Base-by-base conservation (phyloP, 75 land plant species). In the Pinus tabuliformis region DNA sequence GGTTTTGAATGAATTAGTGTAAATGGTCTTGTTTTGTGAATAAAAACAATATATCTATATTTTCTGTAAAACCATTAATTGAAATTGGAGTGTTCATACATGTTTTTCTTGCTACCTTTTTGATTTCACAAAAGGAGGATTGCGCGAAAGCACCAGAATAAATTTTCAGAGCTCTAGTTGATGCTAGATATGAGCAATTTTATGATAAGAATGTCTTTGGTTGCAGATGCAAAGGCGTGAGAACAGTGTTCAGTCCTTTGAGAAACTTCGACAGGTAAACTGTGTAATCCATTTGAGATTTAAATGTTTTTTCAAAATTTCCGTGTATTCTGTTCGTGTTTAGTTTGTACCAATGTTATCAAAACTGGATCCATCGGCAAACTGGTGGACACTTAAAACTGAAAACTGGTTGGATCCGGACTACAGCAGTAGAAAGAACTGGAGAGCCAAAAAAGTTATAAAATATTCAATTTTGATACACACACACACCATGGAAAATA, bases 231-330 rank as follows among this genome's bases (percentile, higher is more conserved):
- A 94, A 87, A 91, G 99, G 84, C 87, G 99, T 52, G 99, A 97
- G 77, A 97, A 97, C 84, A 97, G 91, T 88, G 92, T 95, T 33
- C 95, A 90, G 60, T 97, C 99, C 58, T 97, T 97, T 81, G 98
- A 97, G 71, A 94, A 94, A 87, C 95, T 97, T 75, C 95, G 98
- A 11, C 98, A 92, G 98, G 99, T 97, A 56, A 56, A 22, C 33
- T 49, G 54, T 49, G 2, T 49, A 49, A 49, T 49, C 12, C 12
- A 49, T 49, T 49, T 49, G 54, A 49, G 54, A 49, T 49, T 49
- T 49, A 49, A 49, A 49, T 49, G 11, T 9, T 12, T 49, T 49
- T 49, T 2, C 54, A 49, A 49, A 49, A 49, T 49, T 49, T 49
- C 1, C 1, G 9, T 49, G 54, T 49, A 49, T 49, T 49, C 54